A percentile compares a stretch with the other conserved stretches of the same genome.
Conservation (phyloP, 2,329 filamentous ascomycete genomes). For the Torrubiellomyces zombiae region DNA sequence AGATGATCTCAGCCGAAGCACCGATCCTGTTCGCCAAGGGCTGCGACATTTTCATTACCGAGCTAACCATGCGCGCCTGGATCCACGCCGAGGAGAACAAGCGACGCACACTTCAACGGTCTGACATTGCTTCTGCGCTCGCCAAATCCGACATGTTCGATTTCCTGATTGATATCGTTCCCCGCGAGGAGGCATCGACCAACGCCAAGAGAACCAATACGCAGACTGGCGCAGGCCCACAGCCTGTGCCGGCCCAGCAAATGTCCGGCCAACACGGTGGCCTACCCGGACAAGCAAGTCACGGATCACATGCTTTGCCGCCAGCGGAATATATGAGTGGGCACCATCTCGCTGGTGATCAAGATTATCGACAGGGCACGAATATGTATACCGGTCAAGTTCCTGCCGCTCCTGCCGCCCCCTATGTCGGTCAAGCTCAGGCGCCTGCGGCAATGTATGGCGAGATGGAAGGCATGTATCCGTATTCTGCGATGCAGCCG, state of each 20-base stretch:
- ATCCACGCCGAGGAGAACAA: slow-evolving; percentile 99
- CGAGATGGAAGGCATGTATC: slow-evolving; percentile 72
- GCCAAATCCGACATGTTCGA: slow-evolving; percentile 99
- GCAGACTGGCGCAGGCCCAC: slow-evolving; percentile 25
- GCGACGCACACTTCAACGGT: slow-evolving; percentile 81
- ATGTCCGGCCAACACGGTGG: slow-evolving; percentile 34
- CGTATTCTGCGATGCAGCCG: slow-evolving; percentile 62
- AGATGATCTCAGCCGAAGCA: slow-evolving; percentile 98
- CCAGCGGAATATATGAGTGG: slow-evolving; percentile 46
- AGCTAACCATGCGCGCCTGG: slow-evolving; percentile 98
- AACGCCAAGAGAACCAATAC: slow-evolving; percentile 61
- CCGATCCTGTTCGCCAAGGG: slow-evolving; percentile 97
- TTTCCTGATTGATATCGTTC: slow-evolving; percentile 97
- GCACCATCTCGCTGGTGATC: slow-evolving; percentile 48
- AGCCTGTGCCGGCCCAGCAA: slow-evolving; percentile 30
- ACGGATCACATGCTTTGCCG: slow-evolving; percentile 39
- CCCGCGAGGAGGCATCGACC: slow-evolving; percentile 77
- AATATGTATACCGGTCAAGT: slow-evolving; percentile 72
- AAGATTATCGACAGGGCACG: slow-evolving; percentile 64
- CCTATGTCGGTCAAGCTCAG: slow-evolving; percentile 65
- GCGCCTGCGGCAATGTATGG: slow-evolving; percentile 54
- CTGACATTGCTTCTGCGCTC: slow-evolving; percentile 87
- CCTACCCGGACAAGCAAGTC: slow-evolving; percentile 38
- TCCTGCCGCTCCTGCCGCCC: slow-evolving; percentile 51
- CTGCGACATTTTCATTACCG: slow-evolving; percentile 97